phyloP scores from a whole-genome alignment of 805 yeast genomes.

The Sugiyamaella lignohabitans region DNA sequence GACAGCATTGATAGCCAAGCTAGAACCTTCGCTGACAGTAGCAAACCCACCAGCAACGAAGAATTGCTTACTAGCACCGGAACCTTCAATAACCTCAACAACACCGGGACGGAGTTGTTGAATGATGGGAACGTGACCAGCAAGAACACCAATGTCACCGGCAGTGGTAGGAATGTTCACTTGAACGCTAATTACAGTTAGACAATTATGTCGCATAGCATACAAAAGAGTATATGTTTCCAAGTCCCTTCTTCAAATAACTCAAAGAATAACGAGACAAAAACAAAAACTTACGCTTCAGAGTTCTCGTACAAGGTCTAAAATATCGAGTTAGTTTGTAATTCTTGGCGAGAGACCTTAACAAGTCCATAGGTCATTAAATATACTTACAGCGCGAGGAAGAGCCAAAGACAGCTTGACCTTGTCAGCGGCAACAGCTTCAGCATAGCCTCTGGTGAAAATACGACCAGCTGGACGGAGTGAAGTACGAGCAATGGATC shows the following conservation, averaged over 20 bases:
- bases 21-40: constrained; percentile 89
- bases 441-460: constrained; percentile 74
- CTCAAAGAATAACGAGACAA: background rate
- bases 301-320: constrained; percentile 29
- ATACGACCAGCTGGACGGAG: constrained; percentile 18
- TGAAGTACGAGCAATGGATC: constrained; percentile 15
- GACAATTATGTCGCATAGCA: too few species aligned
- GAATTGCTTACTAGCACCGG: constrained; percentile 67
- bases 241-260: background rate
- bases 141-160: constrained; percentile 95
- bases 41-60: constrained; percentile 97
- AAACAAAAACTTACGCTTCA: constrained; percentile 29
- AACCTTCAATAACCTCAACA: constrained; percentile 78
- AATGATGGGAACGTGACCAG: constrained; percentile 95
- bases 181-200: constrained; percentile 48
- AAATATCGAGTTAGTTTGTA: background rate
- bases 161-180: constrained; percentile 93
- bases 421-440: constrained; percentile 64
- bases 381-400: constrained; percentile 59
- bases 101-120: constrained; percentile 96
- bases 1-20: constrained; percentile 82
- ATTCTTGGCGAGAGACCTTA: background rate
- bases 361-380: too few species aligned
- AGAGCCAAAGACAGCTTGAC: constrained; percentile 84
- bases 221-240: too few species aligned